Evolutionary conservation across 257 asterid species (phyloP), one percentile per base, ranked within the genome.

Genomic region (Linderniella brevidens): DNA sequence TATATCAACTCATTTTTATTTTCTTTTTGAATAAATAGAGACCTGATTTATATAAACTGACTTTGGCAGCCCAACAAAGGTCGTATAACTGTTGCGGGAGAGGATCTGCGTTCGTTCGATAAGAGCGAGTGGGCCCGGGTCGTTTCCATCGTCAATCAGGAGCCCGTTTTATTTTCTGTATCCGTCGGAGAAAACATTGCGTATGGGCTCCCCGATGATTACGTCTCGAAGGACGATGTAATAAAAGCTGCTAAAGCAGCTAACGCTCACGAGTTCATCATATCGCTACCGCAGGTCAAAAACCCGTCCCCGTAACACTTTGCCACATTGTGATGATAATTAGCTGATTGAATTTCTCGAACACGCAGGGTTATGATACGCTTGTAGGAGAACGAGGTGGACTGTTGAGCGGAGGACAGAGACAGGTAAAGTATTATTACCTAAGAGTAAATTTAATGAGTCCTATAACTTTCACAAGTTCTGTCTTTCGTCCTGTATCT

Each of bases 371-470:
- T 45, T 88, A 88, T 41, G 93, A 84, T 64, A 88, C 98, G 45
- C 68, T 73, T 50, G 98, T 88, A 35, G 98, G 98, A 54, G 98
- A 88, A 66, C 94, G 96, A 41, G 98, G 98, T 37, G 96, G 98
- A 20, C 56, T 88, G 63, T 67, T 88, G 68, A 88, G 98, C 55
- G 98, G 98, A 42, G 98, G 94, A 46, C 98, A 88, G 74, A 68
- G 94, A 38, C 98, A 88, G 97, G 95, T 80, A 80, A 10, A 5
- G 8, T 15, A 0, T n/a, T n/a, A n/a, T n/a, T n/a, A n/a, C n/a
- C n/a, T n/a, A n/a, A n/a, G n/a, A n/a, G n/a, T n/a, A n/a, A n/a
- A n/a, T n/a, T n/a, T n/a, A n/a, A n/a, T n/a, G n/a, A n/a, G n/a
- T n/a, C n/a, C n/a, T n/a, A n/a, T n/a, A n/a, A n/a, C n/a, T n/a